Conservation (phyloP, 2,329 filamentous ascomycete species). For the Arthrobotrys sphaeroides region DNA sequence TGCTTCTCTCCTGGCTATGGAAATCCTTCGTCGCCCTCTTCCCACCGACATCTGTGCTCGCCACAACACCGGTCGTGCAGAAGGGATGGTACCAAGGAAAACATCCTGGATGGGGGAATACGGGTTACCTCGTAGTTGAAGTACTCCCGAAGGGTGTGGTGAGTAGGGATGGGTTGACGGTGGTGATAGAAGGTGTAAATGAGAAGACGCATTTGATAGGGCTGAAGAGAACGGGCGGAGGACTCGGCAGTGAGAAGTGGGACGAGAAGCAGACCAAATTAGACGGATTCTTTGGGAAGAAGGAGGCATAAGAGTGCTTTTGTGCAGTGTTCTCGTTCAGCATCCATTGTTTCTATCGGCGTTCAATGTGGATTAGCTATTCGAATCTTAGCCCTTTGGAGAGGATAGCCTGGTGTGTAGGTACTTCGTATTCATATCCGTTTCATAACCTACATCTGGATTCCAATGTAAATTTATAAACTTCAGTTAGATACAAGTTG, state of each 20-base stretch:
- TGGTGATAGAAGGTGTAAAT: conserved; percentile 72
- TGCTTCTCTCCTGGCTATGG: conserved; percentile 78
- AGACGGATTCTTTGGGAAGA: conserved; percentile 74
- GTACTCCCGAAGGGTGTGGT: conserved; percentile 56
- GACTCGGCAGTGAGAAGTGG: conserved; percentile 79
- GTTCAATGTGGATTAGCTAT: no score
- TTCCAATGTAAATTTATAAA: no score
- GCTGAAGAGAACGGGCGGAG: conserved; percentile 81
- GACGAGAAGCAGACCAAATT: conserved; percentile 80
- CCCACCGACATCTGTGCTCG: conserved; percentile 56
- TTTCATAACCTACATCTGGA: no score
- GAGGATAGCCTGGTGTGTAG: no score
- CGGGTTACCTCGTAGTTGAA: conserved; percentile 69
- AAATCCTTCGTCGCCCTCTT: conserved; percentile 70
- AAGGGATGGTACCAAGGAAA: conserved; percentile 50
- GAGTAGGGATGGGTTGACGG: conserved; percentile 53
- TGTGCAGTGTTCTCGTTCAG: no score
- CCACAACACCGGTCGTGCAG: conserved; percentile 57
- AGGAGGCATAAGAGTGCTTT: not conserved
- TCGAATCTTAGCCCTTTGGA: no score
- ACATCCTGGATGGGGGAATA: conserved; percentile 70
- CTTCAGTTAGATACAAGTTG: no score
- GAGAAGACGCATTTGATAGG: conserved; percentile 75
- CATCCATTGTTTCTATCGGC: no score
- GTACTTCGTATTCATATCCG: no score